A percentile compares a stretch with the other conserved stretches of the same genome.
Evolutionary conservation across 495 filamentous ascomycete species (phyloP).

Genomic region (Filosporella fistucella): DNA sequence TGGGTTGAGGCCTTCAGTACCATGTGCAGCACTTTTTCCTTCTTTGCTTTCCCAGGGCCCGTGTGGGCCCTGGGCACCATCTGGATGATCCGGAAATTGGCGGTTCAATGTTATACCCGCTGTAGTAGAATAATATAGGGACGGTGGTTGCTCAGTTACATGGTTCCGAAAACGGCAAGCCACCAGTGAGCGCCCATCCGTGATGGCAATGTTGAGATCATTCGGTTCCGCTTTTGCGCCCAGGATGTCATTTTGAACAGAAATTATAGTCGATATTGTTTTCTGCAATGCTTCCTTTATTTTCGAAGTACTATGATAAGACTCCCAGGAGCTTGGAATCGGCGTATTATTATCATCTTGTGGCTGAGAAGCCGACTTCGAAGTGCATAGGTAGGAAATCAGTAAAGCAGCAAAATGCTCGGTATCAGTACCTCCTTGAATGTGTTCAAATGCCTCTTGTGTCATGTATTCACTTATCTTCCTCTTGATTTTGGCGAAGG

Average conservation of each 20-base stretch:
- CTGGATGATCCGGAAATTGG: conserved; percentile 40
- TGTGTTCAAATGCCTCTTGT: conserved; percentile 37
- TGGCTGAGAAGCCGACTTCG: conserved; percentile 1
- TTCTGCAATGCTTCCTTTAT: conserved; percentile 38
- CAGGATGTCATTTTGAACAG: conserved; percentile 32
- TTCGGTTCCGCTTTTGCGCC: conserved; percentile 33
- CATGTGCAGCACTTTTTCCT: not conserved
- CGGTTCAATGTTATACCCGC: conserved; percentile 43
- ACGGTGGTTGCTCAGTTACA: conserved; percentile 39
- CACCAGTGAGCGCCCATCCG: conserved; percentile 36
- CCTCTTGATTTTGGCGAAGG: conserved; percentile 36
- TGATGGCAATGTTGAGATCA: conserved; percentile 36
- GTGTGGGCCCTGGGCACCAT: conserved; percentile 28
- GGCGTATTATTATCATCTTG: not conserved
- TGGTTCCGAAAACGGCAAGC: conserved; percentile 43
- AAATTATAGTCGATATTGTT: conserved; percentile 34
- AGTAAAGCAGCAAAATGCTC: conserved; percentile 48
- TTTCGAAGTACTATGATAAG: conserved; percentile 28
- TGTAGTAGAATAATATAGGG: conserved; percentile 40
- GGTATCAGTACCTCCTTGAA: conserved; percentile 42
- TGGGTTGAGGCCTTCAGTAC: conserved; percentile 12
- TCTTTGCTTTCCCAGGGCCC: too few relatives aligned
- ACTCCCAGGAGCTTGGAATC: conserved; percentile 30
- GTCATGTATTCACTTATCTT: conserved; percentile 33
- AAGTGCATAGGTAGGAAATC: conserved; percentile 37